Conservation (phyloP, 805 yeast species). For the Kregervanrija fluxuum region DNA sequence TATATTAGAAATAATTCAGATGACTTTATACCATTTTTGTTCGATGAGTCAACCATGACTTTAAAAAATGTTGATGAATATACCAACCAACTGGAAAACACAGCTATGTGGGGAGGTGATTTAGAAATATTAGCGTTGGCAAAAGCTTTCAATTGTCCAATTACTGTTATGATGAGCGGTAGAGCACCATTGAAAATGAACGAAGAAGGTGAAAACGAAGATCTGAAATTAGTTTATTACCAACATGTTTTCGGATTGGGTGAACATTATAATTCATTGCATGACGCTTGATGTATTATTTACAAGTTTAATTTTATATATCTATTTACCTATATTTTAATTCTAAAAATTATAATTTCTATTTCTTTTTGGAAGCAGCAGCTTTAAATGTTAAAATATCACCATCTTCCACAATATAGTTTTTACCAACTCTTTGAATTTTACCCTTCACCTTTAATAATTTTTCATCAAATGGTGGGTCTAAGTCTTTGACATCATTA, state of each 20-base stretch:
- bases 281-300: conserved; percentile 15
- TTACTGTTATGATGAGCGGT: conserved; percentile 75
- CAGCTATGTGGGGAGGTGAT: conserved; percentile 96
- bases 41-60: conserved; percentile 68
- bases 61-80: conserved; percentile 63
- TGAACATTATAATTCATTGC: conserved; percentile 85
- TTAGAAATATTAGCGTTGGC: conserved; percentile 82
- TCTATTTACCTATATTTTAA: not conserved
- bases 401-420: conserved; percentile 90
- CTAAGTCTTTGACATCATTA: conserved; percentile 62
- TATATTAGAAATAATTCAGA: conserved; percentile 60
- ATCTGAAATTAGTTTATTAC: conserved; percentile 69
- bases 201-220: conserved; percentile 46
- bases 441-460: conserved; percentile 85
- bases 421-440: conserved; percentile 87
- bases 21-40: conserved; percentile 72
- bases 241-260: conserved; percentile 85
- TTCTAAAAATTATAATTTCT: not conserved
- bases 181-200: conserved; percentile 59
- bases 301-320: not conserved
- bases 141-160: conserved; percentile 60
- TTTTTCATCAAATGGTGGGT: conserved; percentile 62
- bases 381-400: conserved; percentile 89
- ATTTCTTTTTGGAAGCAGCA: conserved; percentile 42
- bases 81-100: conserved; percentile 56